These are phyloP conservation scores for Phaeosphaeria sp. DNA, from an alignment of 2,329 filamentous ascomycete genomes.

Conservation along the genomic window DNA sequence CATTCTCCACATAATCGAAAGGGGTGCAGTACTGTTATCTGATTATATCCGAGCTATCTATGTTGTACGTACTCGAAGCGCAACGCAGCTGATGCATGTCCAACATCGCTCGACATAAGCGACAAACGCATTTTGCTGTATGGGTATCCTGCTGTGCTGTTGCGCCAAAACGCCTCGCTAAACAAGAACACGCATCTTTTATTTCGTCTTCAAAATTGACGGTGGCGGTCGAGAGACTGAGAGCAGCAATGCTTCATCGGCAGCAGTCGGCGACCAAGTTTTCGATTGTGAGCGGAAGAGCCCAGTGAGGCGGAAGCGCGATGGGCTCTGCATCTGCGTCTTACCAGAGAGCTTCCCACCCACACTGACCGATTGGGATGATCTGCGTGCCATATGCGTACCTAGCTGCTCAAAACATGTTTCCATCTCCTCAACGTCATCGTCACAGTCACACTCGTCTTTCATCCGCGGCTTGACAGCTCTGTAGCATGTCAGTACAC, in stretches of 20 bases:
- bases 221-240: not conserved
- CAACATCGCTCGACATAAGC: not conserved
- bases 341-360: not conserved
- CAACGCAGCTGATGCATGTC: not conserved
- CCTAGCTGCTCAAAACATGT: not conserved
- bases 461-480: not conserved
- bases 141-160: not conserved
- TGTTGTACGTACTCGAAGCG: too few species aligned
- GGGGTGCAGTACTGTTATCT: too few species aligned
- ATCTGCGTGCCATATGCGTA: not conserved
- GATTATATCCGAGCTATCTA: too few species aligned
- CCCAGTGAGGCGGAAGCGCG: not conserved
- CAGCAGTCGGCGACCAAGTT: not conserved
- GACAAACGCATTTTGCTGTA: not conserved
- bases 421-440: not conserved
- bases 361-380: not conserved
- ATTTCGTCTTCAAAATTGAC: not conserved
- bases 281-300: constrained; percentile 1
- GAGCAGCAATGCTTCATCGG: not conserved
- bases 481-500: constrained; percentile 5
- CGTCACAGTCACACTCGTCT: not conserved
- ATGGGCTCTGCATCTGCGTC: not conserved
- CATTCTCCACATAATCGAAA: too few species aligned
- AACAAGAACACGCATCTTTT: constrained; percentile 3
- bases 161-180: constrained; percentile 5